A percentile compares a stretch with the other conserved stretches of the same genome.
Evolutionary conservation across 2,329 filamentous ascomycete species (phyloP).

Genomic region (Gliomastix tumulicola): DNA sequence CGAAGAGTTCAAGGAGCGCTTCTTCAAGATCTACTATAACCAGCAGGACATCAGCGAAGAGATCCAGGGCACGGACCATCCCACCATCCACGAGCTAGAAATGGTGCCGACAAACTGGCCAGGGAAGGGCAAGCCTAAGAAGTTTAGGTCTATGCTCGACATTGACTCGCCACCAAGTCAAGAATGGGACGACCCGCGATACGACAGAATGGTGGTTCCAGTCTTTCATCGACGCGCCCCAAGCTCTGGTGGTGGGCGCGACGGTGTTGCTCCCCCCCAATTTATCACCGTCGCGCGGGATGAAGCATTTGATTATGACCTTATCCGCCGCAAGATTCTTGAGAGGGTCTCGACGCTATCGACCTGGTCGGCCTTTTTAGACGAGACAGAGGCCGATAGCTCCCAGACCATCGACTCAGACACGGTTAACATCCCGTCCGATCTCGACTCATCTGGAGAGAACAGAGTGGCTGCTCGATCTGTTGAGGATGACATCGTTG

Average conservation of each 20-base stretch:
- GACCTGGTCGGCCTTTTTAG: constrained; percentile 44
- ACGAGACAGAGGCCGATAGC: constrained; percentile 24
- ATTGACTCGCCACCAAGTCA: constrained; percentile 35
- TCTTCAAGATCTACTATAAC: constrained; percentile 83
- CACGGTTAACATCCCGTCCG: constrained; percentile 56
- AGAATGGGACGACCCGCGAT: constrained; percentile 53
- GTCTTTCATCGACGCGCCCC: constrained; percentile 53
- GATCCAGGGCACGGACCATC: constrained; percentile 59
- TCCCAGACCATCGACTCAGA: constrained; percentile 59
- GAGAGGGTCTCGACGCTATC: constrained; percentile 71
- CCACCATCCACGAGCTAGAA: constrained; percentile 72
- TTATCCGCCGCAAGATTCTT: constrained; percentile 74
- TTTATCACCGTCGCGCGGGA: constrained; percentile 72
- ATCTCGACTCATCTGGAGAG: constrained; percentile 61
- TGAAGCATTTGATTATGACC: constrained; percentile 60
- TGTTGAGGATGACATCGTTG: constrained; percentile 84
- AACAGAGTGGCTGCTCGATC: constrained; percentile 70
- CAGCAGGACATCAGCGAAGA: constrained; percentile 60
- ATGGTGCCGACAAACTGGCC: constrained; percentile 72
- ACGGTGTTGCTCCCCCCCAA: constrained; percentile 41
- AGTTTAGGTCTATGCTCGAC: constrained; percentile 43
- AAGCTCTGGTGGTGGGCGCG: constrained; percentile 18
- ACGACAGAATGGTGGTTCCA: constrained; percentile 63
- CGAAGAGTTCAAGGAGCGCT: constrained; percentile 76
- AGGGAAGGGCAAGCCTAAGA: constrained; percentile 37